Evolutionary conservation across 257 asterid genomes (phyloP).

Genomic region (Rhazya stricta): DNA sequence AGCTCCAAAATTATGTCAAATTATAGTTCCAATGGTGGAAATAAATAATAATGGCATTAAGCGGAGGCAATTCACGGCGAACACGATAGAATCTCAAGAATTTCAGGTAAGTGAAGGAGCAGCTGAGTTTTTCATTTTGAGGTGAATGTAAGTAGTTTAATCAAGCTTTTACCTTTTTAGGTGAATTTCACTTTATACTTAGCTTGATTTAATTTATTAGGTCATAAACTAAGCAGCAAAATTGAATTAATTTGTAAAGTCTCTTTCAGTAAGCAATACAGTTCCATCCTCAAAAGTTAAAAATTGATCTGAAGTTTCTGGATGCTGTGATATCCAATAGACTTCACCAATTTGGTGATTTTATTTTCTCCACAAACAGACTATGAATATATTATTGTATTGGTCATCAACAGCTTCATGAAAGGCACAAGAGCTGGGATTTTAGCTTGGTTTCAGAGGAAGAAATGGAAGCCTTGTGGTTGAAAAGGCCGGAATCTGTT

Average conservation of each 20-base stretch:
- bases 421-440: constrained; percentile 55
- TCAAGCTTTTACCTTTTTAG: background rate
- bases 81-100: constrained; percentile 42
- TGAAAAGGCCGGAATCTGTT: constrained; percentile 54
- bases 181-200: no score
- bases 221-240: no score
- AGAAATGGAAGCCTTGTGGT: constrained; percentile 47
- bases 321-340: background rate
- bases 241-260: no score
- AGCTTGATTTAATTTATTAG: no score
- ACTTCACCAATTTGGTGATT: background rate
- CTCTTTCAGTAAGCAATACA: no score
- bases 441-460: constrained; percentile 43
- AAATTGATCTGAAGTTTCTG: background rate
- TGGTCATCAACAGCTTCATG: constrained; percentile 34
- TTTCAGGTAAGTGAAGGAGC: constrained; percentile 30
- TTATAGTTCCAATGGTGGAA: constrained; percentile 36
- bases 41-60: constrained; percentile 38
- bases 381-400: background rate
- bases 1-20: constrained; percentile 26
- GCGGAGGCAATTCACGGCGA: constrained; percentile 33
- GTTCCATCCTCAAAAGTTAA: background rate
- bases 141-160: background rate
- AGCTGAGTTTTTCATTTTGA: background rate
- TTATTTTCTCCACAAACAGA: background rate